Base-by-base conservation (phyloP, 305 asterid genomes). In the Plantago lanceolata region DNA sequence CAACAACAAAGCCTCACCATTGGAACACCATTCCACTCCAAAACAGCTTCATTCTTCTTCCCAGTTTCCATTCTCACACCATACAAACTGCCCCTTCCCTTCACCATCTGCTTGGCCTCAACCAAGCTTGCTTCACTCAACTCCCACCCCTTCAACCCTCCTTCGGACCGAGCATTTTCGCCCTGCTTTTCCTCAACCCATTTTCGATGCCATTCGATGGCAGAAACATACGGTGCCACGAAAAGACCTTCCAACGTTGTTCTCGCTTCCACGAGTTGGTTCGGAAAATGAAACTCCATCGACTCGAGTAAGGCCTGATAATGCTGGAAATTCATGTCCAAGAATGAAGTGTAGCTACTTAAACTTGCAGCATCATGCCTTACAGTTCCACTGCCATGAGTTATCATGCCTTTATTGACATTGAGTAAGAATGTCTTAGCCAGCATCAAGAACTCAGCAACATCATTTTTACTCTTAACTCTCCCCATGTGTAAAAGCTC, bases 191-290 rank as follows among this genome's bases (percentile, higher is more conserved):
- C 43, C 43, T 26, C 43, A 5, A 24, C 60, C 60, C 60, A 55
- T 28, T 26, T 12, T 7, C 44, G 60, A 2, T 55, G 40, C 43
- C 60, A 55, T 26, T 55, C 60, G n/a, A 26, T 9, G 4, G 43
- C n/a, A 55, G 60, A 55, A 55, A 55, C 60, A 28, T 55, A 55
- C 1, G 60, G 60, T 55, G 60, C 60, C 13, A 55, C 60, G 15
- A 55, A 55, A 15, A 55, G 60, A 16, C 60, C n/a, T 28, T 55
- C 60, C 18, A 55, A 26, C 20, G 60, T 55, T 8, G 60, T 7
- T 55, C 43, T 55, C 7, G 60, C 60, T 8, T 55, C 60, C 15
- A n/a, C 35, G 6, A 55, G 60, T 15, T 55, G 43, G 43, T 15
- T 16, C 4, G 60, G 43, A 13, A 55, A 55, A 28, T 28, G 31